Conservation (phyloP, 2,329 filamentous ascomycete species). For the Trichophaea hybrida region DNA sequence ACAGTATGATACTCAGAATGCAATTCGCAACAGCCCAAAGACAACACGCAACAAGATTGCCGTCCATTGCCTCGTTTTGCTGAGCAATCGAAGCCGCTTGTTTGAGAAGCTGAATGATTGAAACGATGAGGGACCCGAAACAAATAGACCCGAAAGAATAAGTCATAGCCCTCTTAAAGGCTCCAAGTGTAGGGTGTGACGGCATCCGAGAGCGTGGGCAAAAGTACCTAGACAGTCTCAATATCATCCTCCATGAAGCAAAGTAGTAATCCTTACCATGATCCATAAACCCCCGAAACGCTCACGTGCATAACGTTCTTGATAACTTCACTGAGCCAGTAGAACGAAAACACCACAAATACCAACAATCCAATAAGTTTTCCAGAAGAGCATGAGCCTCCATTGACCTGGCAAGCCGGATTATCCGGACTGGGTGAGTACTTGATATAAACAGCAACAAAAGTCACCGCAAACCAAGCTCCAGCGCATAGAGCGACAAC, state of each 20-base stretch:
- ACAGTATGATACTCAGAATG: slow-evolving; percentile 62
- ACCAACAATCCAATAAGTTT: slow-evolving; percentile 74
- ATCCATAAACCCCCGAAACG: slow-evolving; percentile 76
- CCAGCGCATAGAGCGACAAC: slow-evolving; percentile 59
- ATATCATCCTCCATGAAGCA: background rate
- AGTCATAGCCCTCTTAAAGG: slow-evolving; percentile 65
- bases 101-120: slow-evolving; percentile 70
- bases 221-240: slow-evolving; percentile 45
- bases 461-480: slow-evolving; percentile 73
- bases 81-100: slow-evolving; percentile 70
- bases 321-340: slow-evolving; percentile 73
- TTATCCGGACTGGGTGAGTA: slow-evolving; percentile 46
- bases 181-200: slow-evolving; percentile 65
- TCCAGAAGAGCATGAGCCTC: slow-evolving; percentile 52
- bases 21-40: slow-evolving; percentile 64
- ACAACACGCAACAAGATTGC: slow-evolving; percentile 52
- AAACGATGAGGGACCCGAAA: slow-evolving; percentile 70
- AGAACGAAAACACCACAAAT: slow-evolving; percentile 80
- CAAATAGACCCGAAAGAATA: slow-evolving; percentile 88
- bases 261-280: slow-evolving; percentile 42
- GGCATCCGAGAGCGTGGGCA: slow-evolving; percentile 52
- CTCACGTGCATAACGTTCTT: slow-evolving; percentile 87
- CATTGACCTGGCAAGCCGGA: slow-evolving; percentile 38
- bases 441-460: slow-evolving; percentile 73
- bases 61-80: slow-evolving; percentile 47